These are phyloP conservation scores for Cicer yamashitae DNA, from an alignment of 306 rosid genomes.

Conservation along the genomic window DNA sequence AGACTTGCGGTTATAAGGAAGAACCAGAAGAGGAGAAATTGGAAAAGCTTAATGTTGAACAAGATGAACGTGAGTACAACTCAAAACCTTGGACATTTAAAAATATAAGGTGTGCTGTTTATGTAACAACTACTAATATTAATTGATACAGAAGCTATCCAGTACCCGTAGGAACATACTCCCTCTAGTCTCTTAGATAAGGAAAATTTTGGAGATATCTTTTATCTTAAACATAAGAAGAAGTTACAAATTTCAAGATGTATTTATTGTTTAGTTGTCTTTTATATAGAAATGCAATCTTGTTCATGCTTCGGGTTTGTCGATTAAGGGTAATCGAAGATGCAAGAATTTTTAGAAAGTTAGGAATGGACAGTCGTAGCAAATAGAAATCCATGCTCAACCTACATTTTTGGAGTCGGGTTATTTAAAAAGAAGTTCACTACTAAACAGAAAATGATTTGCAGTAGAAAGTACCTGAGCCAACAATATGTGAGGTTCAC, in stretches of 20 bases:
- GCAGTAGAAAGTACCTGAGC: conserved; percentile 67
- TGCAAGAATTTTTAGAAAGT: background rate
- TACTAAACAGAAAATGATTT: conserved; percentile 19
- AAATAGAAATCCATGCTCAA: background rate
- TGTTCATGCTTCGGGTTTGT: background rate
- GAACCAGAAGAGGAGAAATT: background rate
- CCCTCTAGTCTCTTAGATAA: too few species aligned
- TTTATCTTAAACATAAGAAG: too few species aligned
- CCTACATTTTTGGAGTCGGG: background rate
- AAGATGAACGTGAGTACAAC: background rate
- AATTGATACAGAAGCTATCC: too few species aligned
- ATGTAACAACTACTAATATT: background rate
- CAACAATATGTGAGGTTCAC: conserved; percentile 79
- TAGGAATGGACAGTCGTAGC: background rate
- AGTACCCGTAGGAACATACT: too few species aligned
- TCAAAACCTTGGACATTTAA: background rate
- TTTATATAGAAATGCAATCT: too few species aligned
- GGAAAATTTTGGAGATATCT: too few species aligned
- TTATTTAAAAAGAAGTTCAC: background rate
- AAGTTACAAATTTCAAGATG: too few species aligned
- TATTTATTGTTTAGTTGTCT: too few species aligned
- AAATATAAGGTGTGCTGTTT: background rate
- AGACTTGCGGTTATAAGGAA: background rate
- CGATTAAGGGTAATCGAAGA: background rate
- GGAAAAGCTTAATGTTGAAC: background rate